phyloP scores from a whole-genome alignment of 768 basidiomycete genomes.

The Plicaturopsis crispa region DNA sequence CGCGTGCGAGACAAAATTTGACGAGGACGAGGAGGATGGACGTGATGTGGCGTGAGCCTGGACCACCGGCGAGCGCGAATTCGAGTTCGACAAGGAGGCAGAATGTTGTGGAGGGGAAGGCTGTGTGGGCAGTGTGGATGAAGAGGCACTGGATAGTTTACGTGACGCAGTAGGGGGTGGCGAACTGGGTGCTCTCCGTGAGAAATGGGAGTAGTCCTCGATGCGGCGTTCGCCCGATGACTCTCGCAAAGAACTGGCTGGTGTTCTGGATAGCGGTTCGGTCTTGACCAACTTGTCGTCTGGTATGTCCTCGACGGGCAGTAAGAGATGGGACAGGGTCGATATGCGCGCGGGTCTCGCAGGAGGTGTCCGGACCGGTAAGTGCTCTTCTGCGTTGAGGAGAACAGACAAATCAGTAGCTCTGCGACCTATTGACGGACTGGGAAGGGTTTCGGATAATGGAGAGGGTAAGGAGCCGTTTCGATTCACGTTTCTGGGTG shows the following conservation, averaged over 20 bases:
- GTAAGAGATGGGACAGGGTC: constrained; percentile 31
- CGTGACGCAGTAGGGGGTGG: no score
- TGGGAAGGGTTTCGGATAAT: no score
- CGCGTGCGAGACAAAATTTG: constrained; percentile 18
- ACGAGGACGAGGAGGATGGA: constrained; percentile 31
- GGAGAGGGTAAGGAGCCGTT: constrained; percentile 8
- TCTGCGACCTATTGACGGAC: constrained; percentile 46
- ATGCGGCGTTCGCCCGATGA: no score
- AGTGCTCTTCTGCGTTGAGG: constrained; percentile 53
- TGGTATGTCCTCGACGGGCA: constrained; percentile 17
- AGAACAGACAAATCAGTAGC: constrained; percentile 75
- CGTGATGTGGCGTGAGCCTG: constrained; percentile 24
- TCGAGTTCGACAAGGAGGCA: constrained; percentile 12
- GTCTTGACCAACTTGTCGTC: constrained; percentile 21
- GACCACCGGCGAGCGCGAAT: constrained; percentile 18
- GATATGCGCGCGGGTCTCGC: constrained; percentile 39
- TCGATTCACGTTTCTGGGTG: not conserved
- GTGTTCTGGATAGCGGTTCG: constrained; percentile 14
- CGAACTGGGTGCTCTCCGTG: no score
- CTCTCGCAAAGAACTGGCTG: constrained; percentile 1
- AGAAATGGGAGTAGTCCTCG: no score
- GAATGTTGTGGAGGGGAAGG: constrained; percentile 18
- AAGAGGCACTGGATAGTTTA: no score
- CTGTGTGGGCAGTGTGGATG: no score
- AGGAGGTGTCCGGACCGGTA: constrained; percentile 25